Evolutionary conservation across 345 rosid species (phyloP).

Genomic region (Eutrema yunnanense): DNA sequence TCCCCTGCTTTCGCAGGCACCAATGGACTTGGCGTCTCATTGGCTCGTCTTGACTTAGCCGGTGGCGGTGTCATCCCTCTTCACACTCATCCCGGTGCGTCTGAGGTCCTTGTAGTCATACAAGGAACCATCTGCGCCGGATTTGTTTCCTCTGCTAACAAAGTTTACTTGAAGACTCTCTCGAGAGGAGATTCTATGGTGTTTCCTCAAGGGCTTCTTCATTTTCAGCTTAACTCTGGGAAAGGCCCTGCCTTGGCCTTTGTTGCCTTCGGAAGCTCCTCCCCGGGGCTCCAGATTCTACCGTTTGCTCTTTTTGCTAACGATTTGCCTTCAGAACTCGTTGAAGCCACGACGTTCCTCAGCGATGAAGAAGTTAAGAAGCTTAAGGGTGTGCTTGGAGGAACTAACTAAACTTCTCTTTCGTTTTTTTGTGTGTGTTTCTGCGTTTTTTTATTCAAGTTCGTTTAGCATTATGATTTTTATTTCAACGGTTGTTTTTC

Average conservation of each 20-base stretch:
- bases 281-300: conserved; percentile 69
- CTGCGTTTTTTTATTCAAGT: neutral
- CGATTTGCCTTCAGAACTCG: conserved; percentile 51
- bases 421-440: neutral
- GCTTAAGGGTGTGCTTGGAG: conserved; percentile 87
- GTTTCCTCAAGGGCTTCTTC: conserved; percentile 72
- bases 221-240: conserved; percentile 64
- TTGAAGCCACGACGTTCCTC: conserved; percentile 55
- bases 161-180: conserved; percentile 48
- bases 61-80: conserved; percentile 65
- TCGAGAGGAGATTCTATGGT: conserved; percentile 61
- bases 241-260: conserved; percentile 38
- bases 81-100: conserved; percentile 78
- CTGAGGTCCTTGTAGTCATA: conserved; percentile 50
- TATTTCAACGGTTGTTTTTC: neutral
- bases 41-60: conserved; percentile 77
- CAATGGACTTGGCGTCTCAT: conserved; percentile 72
- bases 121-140: conserved; percentile 70
- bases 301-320: conserved; percentile 65
- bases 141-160: conserved; percentile 63
- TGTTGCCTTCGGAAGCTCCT: conserved; percentile 64
- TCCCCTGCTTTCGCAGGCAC: conserved; percentile 46
- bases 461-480: neutral
- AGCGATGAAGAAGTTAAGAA: conserved; percentile 65
- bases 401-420: conserved; percentile 41